phyloP scores from a whole-genome alignment of 140 eudicot genomes.

The Oenanthe javanica region DNA sequence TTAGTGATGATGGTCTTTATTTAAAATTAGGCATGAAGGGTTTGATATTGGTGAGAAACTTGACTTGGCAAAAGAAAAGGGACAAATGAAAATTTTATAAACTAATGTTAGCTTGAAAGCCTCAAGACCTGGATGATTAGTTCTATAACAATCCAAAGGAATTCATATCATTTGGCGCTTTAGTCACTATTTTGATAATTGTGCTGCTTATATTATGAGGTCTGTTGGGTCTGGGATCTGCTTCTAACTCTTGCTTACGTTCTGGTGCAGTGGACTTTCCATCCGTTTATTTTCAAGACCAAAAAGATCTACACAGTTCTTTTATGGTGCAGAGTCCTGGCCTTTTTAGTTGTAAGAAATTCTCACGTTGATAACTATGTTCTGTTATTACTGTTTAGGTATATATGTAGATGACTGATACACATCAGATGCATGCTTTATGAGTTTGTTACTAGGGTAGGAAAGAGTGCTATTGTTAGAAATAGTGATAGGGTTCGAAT shows the following conservation, averaged over 20 bases:
- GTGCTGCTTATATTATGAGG: slow-evolving; percentile 14
- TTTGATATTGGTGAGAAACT: neutral
- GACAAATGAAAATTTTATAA: neutral
- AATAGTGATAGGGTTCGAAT: too few species aligned
- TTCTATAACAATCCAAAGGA: neutral
- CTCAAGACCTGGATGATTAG: neutral
- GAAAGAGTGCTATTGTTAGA: neutral
- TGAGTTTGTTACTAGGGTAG: neutral
- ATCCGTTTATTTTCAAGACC: slow-evolving; percentile 86
- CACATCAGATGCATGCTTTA: neutral
- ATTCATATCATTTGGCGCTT: too few species aligned
- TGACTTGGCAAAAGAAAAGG: neutral
- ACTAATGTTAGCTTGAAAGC: too few species aligned
- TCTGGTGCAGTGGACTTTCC: slow-evolving; percentile 88
- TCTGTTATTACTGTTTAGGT: neutral
- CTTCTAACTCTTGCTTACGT: slow-evolving; percentile 22
- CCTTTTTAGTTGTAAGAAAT: slow-evolving; percentile 74
- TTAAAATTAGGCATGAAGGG: neutral
- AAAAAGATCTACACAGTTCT: slow-evolving; percentile 96
- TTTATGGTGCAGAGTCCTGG: slow-evolving; percentile 93
- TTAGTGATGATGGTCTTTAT: neutral
- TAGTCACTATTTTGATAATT: neutral
- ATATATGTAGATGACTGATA: neutral
- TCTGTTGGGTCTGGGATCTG: neutral
- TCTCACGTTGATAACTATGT: slow-evolving; percentile 1